A percentile compares a stretch with the other conserved stretches of the same genome.
Evolutionary conservation across 2,329 filamentous ascomycete species (phyloP).

Genomic region (Chaetomiaceae sp.): DNA sequence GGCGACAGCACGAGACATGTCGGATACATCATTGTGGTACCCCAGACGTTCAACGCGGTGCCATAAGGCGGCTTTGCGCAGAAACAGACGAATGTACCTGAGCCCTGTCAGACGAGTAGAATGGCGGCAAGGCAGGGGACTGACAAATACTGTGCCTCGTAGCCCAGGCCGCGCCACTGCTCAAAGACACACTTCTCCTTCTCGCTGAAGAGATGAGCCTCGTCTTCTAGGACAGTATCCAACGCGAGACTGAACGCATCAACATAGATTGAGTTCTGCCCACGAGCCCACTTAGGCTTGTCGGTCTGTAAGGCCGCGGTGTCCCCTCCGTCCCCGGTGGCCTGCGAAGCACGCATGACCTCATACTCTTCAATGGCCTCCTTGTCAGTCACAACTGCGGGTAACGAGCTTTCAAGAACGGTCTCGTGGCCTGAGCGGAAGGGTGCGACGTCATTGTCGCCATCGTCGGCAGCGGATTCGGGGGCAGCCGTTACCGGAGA

Average conservation of each 20-base stretch:
- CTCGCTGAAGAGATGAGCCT: slow-evolving; percentile 78
- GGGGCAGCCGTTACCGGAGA: neutral
- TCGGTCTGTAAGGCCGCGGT: slow-evolving; percentile 46
- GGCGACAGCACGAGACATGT: slow-evolving; percentile 60
- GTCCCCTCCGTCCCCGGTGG: slow-evolving; percentile 32
- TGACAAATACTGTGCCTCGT: slow-evolving; percentile 87
- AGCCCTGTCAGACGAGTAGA: slow-evolving; percentile 10
- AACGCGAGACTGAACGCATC: slow-evolving; percentile 94
- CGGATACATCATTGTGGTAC: slow-evolving; percentile 76
- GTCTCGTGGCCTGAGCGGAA: slow-evolving; percentile 37
- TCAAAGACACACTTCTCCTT: slow-evolving; percentile 71
- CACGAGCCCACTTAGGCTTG: slow-evolving; percentile 58
- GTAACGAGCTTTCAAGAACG: slow-evolving; percentile 66
- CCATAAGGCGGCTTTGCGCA: slow-evolving; percentile 88
- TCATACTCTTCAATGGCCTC: slow-evolving; percentile 78
- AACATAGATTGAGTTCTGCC: slow-evolving; percentile 87
- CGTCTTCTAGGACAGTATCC: slow-evolving; percentile 82
- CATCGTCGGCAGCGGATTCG: neutral
- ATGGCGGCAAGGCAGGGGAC: slow-evolving; percentile 25
- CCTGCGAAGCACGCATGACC: slow-evolving; percentile 45
- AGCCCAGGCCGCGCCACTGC: slow-evolving; percentile 65
- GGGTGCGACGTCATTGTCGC: slow-evolving; percentile 1
- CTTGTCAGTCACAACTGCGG: slow-evolving; percentile 58
- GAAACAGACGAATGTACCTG: slow-evolving; percentile 85
- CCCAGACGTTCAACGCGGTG: slow-evolving; percentile 71